phyloP scores from a whole-genome alignment of 2,329 filamentous ascomycete genomes.

The Thermothelomyces thermophilus region DNA sequence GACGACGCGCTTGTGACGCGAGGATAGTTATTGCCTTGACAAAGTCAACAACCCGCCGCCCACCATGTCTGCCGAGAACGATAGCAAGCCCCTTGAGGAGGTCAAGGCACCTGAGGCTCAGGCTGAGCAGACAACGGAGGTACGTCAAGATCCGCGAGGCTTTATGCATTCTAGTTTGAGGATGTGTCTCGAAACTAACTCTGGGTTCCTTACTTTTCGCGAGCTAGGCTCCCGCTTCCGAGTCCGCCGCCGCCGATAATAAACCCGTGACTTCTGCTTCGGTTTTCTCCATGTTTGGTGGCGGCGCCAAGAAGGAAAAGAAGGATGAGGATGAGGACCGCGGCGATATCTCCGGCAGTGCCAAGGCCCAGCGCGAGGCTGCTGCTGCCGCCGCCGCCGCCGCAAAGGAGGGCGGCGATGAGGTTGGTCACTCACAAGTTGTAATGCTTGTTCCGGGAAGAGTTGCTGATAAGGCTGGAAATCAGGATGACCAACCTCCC shows the following conservation, averaged over 20 bases:
- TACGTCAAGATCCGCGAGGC: too few species aligned
- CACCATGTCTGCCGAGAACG: constrained; percentile 32
- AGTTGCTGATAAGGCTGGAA: constrained; percentile 1
- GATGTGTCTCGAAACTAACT: constrained; percentile 5
- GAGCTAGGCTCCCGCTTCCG: constrained; percentile 8
- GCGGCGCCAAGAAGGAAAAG: constrained; percentile 94
- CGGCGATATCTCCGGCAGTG: constrained; percentile 81
- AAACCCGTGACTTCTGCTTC: constrained; percentile 49
- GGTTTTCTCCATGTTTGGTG: constrained; percentile 98
- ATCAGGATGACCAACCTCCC: constrained; percentile 67
- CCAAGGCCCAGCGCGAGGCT: constrained; percentile 66
- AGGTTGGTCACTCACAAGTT: constrained; percentile 37
- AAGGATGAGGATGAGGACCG: constrained; percentile 76
- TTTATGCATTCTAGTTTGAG: not conserved
- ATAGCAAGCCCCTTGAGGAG: constrained; percentile 31
- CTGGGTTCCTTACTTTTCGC: not conserved
- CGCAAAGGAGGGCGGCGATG: constrained; percentile 43
- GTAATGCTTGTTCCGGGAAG: not conserved
- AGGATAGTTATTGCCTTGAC: not conserved
- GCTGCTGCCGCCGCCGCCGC: constrained; percentile 37
- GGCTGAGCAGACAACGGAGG: constrained; percentile 18
- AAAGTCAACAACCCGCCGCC: not conserved
- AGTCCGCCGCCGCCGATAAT: constrained; percentile 24
- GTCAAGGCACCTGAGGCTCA: constrained; percentile 26
- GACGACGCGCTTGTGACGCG: too few species aligned